phyloP scores from a whole-genome alignment of 2,329 filamentous ascomycete genomes.

The Xylariaceae sp. region DNA sequence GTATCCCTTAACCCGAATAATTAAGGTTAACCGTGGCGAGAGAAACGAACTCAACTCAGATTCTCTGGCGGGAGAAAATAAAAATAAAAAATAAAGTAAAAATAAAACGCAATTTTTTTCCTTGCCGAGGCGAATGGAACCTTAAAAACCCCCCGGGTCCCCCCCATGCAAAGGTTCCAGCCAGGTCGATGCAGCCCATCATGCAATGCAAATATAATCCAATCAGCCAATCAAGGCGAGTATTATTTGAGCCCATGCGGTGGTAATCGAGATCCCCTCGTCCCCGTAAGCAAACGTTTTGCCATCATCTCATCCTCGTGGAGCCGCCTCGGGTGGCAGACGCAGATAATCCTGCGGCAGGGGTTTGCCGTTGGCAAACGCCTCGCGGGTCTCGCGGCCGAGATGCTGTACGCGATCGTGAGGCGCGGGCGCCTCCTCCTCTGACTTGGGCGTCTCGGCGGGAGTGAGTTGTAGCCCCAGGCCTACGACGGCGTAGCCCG shows the following conservation, averaged over 20 bases:
- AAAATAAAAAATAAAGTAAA: slow-evolving; percentile 5
- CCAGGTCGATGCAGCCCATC: slow-evolving; percentile 21
- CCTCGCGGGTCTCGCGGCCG: slow-evolving; percentile 26
- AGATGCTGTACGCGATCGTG: slow-evolving; percentile 18
- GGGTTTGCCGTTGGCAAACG: slow-evolving; percentile 25
- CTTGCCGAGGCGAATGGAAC: slow-evolving; percentile 22
- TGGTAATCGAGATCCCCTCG: background rate
- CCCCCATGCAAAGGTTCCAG: slow-evolving; percentile 13
- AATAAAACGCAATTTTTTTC: slow-evolving; percentile 8
- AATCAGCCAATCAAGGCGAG: slow-evolving; percentile 7
- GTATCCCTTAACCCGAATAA: slow-evolving; percentile 24
- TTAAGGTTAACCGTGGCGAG: slow-evolving; percentile 7
- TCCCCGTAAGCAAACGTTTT: background rate
- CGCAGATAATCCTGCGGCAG: slow-evolving; percentile 29
- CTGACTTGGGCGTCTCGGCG: slow-evolving; percentile 42
- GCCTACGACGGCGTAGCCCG: slow-evolving; percentile 44
- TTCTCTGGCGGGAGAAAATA: background rate
- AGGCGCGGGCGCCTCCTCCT: no score
- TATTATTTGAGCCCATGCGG: slow-evolving; percentile 3
- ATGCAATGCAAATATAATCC: slow-evolving; percentile 20
- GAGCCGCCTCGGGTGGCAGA: slow-evolving; percentile 19
- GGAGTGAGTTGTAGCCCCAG: slow-evolving; percentile 46
- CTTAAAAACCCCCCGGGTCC: slow-evolving; percentile 8
- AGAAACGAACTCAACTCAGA: background rate
- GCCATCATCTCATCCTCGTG: slow-evolving; percentile 12